Evolutionary conservation across 2,329 filamentous ascomycete genomes (phyloP).

Genomic region (Hypoxylon sp.): DNA sequence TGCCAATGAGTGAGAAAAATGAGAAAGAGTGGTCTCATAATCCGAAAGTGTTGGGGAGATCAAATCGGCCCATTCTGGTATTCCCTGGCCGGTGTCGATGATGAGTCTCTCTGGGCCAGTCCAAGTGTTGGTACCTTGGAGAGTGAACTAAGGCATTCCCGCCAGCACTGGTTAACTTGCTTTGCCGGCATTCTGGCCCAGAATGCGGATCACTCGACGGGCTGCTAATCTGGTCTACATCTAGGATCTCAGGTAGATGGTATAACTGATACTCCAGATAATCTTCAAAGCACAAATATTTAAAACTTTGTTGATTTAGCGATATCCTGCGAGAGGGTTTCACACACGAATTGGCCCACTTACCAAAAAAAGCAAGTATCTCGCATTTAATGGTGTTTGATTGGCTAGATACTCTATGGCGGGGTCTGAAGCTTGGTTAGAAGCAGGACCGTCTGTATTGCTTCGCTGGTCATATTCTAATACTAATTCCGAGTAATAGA

Average conservation of each 20-base stretch:
- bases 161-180: background rate
- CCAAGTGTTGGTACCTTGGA: slow-evolving; percentile 82
- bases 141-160: slow-evolving; percentile 60
- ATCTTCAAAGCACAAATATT: slow-evolving; percentile 63
- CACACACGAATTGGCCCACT: background rate
- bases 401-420: background rate
- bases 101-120: slow-evolving; percentile 73
- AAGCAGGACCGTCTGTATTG: too few species aligned
- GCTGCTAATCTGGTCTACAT: slow-evolving; percentile 60
- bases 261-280: slow-evolving; percentile 60
- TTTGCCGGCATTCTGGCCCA: slow-evolving; percentile 62
- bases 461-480: background rate
- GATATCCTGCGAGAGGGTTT: slow-evolving; percentile 51
- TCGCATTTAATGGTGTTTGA: background rate
- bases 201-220: slow-evolving; percentile 60
- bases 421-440: background rate
- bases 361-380: background rate
- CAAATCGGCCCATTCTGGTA: slow-evolving; percentile 68
- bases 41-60: slow-evolving; percentile 54
- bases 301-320: slow-evolving; percentile 63
- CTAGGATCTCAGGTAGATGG: slow-evolving; percentile 55
- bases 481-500: background rate
- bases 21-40: slow-evolving; percentile 55
- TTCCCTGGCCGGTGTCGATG: slow-evolving; percentile 81
- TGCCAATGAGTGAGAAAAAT: slow-evolving; percentile 92